Evolutionary conservation across 129 eudicot species (phyloP).

Genomic region (Tanacetum coccineum): DNA sequence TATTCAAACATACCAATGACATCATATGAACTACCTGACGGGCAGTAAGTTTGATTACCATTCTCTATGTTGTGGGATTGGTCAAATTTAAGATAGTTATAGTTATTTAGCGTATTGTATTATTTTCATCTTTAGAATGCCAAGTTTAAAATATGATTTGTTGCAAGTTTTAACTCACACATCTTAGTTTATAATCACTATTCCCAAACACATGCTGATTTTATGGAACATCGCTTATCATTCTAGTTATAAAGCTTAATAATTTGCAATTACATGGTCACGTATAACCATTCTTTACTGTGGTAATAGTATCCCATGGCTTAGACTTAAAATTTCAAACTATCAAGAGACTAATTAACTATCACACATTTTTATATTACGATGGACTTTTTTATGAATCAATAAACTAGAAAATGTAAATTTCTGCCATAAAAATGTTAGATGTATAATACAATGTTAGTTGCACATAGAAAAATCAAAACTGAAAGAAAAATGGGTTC

Average conservation of each 20-base stretch:
- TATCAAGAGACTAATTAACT: no score
- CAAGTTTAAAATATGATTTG: conserved; percentile 8
- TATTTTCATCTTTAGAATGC: conserved; percentile 6
- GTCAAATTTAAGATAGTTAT: conserved; percentile 8
- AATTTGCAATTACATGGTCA: conserved; percentile 1
- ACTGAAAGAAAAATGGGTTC: no score
- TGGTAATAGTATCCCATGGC: conserved; percentile 6
- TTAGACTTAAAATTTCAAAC: background rate
- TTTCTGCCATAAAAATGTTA: no score
- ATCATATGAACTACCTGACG: conserved; percentile 98
- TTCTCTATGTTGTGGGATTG: conserved; percentile 11
- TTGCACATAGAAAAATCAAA: no score
- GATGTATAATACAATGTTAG: no score
- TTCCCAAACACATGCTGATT: background rate
- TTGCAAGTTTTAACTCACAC: background rate
- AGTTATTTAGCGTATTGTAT: conserved; percentile 6
- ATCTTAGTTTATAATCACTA: background rate
- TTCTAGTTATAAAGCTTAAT: background rate
- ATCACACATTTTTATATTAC: no score
- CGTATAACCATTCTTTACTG: background rate
- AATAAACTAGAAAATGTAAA: no score
- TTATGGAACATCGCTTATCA: background rate
- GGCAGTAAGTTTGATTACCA: conserved; percentile 68
- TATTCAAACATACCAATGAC: conserved; percentile 99
- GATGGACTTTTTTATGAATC: no score